Base-by-base conservation (phyloP, 306 rosid species). In the Sindora glabra region DNA sequence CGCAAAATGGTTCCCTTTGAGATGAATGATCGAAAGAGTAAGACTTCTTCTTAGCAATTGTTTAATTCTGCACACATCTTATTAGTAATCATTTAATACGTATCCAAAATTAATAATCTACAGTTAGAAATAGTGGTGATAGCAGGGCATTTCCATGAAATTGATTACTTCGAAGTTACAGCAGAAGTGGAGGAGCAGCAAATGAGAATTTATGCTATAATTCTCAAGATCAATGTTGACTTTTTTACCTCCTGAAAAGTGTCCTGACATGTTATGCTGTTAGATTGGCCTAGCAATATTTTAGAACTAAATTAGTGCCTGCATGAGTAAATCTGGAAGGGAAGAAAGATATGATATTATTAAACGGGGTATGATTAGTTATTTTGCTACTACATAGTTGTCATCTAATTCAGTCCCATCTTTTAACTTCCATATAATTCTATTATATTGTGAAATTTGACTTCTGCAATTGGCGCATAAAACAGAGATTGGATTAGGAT, bases 21-120 rank as follows among this genome's bases (percentile, higher is more conserved):
- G 79, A 91, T 91, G 98, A 91, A 91, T 72, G 98, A 91, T 72
- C 84, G 95, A 59, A 91, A 91, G 79, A 91, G 96, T 91, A 75
- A 83, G n/a, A n/a, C n/a, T n/a, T n/a, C n/a, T n/a, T n/a, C n/a
- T n/a, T n/a, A n/a, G n/a, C n/a, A n/a, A n/a, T n/a, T n/a, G n/a
- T n/a, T n/a, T n/a, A n/a, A n/a, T n/a, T n/a, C n/a, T n/a, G n/a
- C n/a, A n/a, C 23, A 52, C 29, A 61, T 13, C 42, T 8, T 9
- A 30, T 18, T 42, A 14, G 21, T 37, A 44, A 32, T 44, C 13
- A 25, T 12, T 22, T 45, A 57, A 22, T 67, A 16, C 17, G 12
- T 48, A 6, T n/a, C 24, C 37, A 68, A 59, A 47, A 39, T 40
- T 29, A 14, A 27, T 25, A 11, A 42, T n/a, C 41, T 3, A 48